These are phyloP conservation scores for Nemania sp. DNA, from an alignment of 2,329 filamentous ascomycete genomes.

Conservation along the genomic window DNA sequence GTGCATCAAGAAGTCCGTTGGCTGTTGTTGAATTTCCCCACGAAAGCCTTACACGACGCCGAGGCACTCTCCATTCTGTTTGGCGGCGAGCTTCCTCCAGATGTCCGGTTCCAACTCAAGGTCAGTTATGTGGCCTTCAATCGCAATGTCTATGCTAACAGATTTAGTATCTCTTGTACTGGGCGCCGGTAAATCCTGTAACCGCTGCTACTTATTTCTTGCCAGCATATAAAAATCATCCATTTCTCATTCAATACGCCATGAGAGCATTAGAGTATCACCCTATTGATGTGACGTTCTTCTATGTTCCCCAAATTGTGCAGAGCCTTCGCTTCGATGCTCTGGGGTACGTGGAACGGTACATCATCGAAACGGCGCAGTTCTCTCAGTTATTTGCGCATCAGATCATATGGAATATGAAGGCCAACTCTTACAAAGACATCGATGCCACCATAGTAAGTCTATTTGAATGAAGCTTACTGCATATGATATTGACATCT, in stretches of 20 bases:
- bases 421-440: constrained; percentile 97
- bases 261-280: constrained; percentile 95
- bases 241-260: constrained; percentile 93
- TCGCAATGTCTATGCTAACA: constrained; percentile 35
- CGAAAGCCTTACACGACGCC: constrained; percentile 79
- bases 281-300: constrained; percentile 96
- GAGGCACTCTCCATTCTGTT: constrained; percentile 84
- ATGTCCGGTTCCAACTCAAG: constrained; percentile 85
- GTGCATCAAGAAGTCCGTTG: constrained; percentile 77
- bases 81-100: constrained; percentile 73
- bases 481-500: constrained; percentile 30
- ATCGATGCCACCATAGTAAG: constrained; percentile 84
- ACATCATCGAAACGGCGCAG: constrained; percentile 94
- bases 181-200: constrained; percentile 89
- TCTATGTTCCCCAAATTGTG: constrained; percentile 98
- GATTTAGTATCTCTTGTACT: constrained; percentile 81
- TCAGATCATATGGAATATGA: constrained; percentile 99
- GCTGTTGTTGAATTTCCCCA: constrained; percentile 80
- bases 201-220: constrained; percentile 93
- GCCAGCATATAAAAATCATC: constrained; percentile 87
- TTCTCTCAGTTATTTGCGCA: constrained; percentile 98
- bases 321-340: constrained; percentile 92
- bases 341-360: constrained; percentile 92
- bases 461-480: constrained; percentile 15
- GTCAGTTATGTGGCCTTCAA: constrained; percentile 46